Evolutionary conservation across 73 alveolate species (phyloP), one percentile per base, ranked within the genome.

Genomic region (Paramecium bursaria): DNA sequence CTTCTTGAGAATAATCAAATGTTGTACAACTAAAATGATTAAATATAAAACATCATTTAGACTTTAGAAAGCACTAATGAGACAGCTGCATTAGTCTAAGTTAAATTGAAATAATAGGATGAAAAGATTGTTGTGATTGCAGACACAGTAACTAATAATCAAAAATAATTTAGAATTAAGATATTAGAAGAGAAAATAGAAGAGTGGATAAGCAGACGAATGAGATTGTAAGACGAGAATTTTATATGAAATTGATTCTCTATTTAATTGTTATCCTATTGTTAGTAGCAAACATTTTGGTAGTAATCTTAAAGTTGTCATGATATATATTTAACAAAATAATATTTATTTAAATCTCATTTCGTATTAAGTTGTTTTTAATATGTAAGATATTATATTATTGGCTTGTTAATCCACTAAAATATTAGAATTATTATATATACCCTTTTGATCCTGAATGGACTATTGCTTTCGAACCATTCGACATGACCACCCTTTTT

Each of bases 401-500:
- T n/a, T n/a, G n/a, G n/a, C n/a, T n/a, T n/a, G n/a, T n/a, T n/a
- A n/a, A n/a, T n/a, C n/a, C n/a, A n/a, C n/a, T n/a, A n/a, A n/a
- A n/a, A n/a, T n/a, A n/a, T n/a, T n/a, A n/a, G n/a, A n/a, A n/a
- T n/a, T n/a, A n/a, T n/a, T n/a, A n/a, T n/a, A n/a, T n/a, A n/a
- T n/a, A n/a, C n/a, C n/a, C n/a, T n/a, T n/a, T n/a, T n/a, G n/a
- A n/a, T n/a, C n/a, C n/a, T n/a, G n/a, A n/a, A n/a, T n/a, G n/a
- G n/a, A n/a, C n/a, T 67, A 31, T 67, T 30, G 15, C 46, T 67
- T 33, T 44, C 30, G 74, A 53, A 79, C 75, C 76, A 79, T 27
- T 79, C 89, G 7, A 79, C 54, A 33, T 79, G 89, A 21, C 89
- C 76, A 4, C 89, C 89, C 26, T 79, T 79, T 27, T 79, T 22